Evolutionary conservation across 2,329 filamentous ascomycete species (phyloP).

Genomic region (Aspergillus viridinutans): DNA sequence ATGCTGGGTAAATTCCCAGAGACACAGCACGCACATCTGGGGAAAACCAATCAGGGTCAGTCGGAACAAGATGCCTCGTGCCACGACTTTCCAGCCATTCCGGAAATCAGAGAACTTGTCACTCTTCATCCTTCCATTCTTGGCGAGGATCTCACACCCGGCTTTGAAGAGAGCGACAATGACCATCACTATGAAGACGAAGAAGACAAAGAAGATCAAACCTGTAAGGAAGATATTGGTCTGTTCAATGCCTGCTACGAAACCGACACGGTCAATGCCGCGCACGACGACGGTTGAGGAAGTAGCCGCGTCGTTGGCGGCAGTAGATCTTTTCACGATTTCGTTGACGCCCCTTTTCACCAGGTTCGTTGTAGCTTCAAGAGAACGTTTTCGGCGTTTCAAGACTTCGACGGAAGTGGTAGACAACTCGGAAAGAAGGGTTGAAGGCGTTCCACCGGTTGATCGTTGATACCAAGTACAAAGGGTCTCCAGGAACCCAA

Average conservation of each 20-base stretch:
- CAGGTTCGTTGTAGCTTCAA: conserved; percentile 34
- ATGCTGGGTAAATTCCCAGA: conserved; percentile 86
- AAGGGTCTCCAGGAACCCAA: conserved; percentile 82
- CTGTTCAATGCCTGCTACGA: conserved; percentile 75
- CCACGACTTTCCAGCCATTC: conserved; percentile 85
- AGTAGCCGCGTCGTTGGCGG: conserved; percentile 25
- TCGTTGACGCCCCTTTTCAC: conserved; percentile 28
- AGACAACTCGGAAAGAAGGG: conserved; percentile 68
- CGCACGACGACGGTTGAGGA: conserved; percentile 53
- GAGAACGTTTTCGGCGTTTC: conserved; percentile 51
- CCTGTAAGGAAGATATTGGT: conserved; percentile 94
- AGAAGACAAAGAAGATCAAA: conserved; percentile 80
- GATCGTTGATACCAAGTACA: conserved; percentile 95
- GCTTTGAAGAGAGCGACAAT: conserved; percentile 76
- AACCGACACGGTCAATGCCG: conserved; percentile 86
- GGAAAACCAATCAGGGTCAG: conserved; percentile 87
- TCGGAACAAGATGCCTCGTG: conserved; percentile 92
- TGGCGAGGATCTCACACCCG: conserved; percentile 70
- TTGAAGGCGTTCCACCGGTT: conserved; percentile 80
- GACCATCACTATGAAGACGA: conserved; percentile 70
- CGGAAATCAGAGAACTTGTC: conserved; percentile 92
- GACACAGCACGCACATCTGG: conserved; percentile 81
- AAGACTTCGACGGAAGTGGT: conserved; percentile 79
- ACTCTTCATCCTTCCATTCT: conserved; percentile 70
- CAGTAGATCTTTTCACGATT: conserved; percentile 53